These are phyloP conservation scores for Coemansia sp. DNA, from an alignment of 192 early-diverging fungal genomes.

Conservation along the genomic window DNA sequence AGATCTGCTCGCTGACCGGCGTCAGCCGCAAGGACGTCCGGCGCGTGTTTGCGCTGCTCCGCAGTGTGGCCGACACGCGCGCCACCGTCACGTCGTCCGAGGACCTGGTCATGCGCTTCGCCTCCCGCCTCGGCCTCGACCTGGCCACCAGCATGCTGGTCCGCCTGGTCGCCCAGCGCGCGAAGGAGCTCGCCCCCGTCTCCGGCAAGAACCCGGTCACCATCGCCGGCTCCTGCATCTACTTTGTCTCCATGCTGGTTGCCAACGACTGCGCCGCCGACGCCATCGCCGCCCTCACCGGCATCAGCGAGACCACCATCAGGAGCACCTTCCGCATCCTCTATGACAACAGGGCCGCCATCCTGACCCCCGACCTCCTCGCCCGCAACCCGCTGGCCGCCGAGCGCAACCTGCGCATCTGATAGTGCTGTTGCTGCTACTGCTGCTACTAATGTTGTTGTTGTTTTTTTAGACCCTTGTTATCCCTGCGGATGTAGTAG, in stretches of 20 bases:
- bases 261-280: slow-evolving; percentile 61
- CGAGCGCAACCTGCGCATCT: slow-evolving; percentile 3
- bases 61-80: slow-evolving; percentile 48
- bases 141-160: slow-evolving; percentile 64
- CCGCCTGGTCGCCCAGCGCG: slow-evolving; percentile 64
- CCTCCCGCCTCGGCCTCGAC: slow-evolving; percentile 66
- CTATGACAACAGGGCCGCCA: slow-evolving; percentile 53
- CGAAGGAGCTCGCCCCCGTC: slow-evolving; percentile 69
- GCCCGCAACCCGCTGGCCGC: slow-evolving; percentile 4
- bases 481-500: too few relatives aligned
- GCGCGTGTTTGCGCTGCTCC: slow-evolving; percentile 55
- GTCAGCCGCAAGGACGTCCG: slow-evolving; percentile 90
- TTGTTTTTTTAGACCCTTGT: too few relatives aligned
- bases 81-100: slow-evolving; percentile 63
- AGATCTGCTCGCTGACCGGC: slow-evolving; percentile 82
- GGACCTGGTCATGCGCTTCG: slow-evolving; percentile 75
- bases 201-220: slow-evolving; percentile 85
- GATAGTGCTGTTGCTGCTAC: neutral
- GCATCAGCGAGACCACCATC: slow-evolving; percentile 87
- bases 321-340: slow-evolving; percentile 73
- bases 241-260: slow-evolving; percentile 72
- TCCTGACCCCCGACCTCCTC: slow-evolving; percentile 46
- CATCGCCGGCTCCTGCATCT: slow-evolving; percentile 85
- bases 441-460: too few relatives aligned
- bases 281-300: slow-evolving; percentile 74